Conservation (phyloP, 306 rosid species). For the Glycine latifolia region DNA sequence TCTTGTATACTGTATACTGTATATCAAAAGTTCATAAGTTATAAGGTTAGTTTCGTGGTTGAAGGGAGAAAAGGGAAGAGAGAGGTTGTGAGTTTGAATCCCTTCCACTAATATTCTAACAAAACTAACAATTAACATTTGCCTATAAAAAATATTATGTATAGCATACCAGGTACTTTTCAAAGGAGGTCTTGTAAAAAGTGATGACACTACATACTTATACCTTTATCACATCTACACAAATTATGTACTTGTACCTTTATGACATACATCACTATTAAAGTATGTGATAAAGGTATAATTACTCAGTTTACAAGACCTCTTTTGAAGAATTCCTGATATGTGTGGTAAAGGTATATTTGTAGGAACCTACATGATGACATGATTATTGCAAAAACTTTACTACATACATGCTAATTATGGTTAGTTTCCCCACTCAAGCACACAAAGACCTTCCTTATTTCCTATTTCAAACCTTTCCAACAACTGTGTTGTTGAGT, state of each 20-base stretch:
- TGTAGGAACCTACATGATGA: not conserved
- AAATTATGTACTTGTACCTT: not conserved
- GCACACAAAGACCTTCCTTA: conserved; percentile 24
- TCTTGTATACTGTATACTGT: not conserved
- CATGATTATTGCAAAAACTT: not conserved
- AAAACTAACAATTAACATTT: too few relatives aligned
- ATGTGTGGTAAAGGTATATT: not conserved
- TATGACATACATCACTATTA: not conserved
- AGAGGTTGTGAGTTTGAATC: too few relatives aligned
- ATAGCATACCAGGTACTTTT: too few relatives aligned
- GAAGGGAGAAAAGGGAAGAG: too few relatives aligned
- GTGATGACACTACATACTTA: not conserved
- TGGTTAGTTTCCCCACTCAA: conserved; percentile 7
- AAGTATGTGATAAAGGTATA: not conserved
- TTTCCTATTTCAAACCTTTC: conserved; percentile 40
- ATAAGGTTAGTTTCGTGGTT: too few relatives aligned
- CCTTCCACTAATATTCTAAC: too few relatives aligned
- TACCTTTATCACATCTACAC: not conserved
- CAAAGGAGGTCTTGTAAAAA: too few relatives aligned
- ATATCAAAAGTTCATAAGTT: too few relatives aligned
- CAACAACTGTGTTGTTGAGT: conserved; percentile 44
- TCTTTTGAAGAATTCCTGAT: not conserved
- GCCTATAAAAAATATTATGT: too few relatives aligned
- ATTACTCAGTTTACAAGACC: not conserved
- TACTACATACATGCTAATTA: not conserved